Evolutionary conservation across 2,329 filamentous ascomycete species (phyloP), one percentile per base, ranked within the genome.

Genomic region (Botryotinia globosa): DNA sequence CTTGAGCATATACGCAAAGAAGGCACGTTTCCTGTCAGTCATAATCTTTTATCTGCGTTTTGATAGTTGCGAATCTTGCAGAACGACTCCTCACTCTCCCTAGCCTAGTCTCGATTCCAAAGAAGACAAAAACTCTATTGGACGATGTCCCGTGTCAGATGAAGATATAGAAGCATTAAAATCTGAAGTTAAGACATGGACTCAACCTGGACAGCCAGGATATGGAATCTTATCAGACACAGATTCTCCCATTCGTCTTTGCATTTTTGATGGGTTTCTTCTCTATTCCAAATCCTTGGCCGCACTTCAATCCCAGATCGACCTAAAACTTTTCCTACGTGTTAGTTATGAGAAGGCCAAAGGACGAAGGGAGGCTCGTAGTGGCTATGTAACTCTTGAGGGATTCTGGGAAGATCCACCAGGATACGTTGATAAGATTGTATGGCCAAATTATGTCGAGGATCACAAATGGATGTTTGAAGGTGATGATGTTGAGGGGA

Each of bases 391-490:
- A 44, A 95, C 93, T 4, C 82, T 92, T 8, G 90, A 98, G 79
- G 95, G 94, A 42, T 99, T 98, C 83, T 99, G 96, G 96, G 87
- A 90, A 72, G 96, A 99, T 81, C 96, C 96, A 0, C 94, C 94
- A 0, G 94, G 93, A 0, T 99, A 98, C 81, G 94, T 98, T 54
- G 94, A 98, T 81, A 88, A 92, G 80, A 88, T 99, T 71, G 96
- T 99, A 7, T 99, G 96, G 96, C 95, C 95, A 5, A 95, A 97
- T 78, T 98, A 98, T 82, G 92, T 92, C 5, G 85, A 87, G 70
- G 89, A 94, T 78, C 94, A 98, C 83, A 84, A 85, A 34, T 97
- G 93, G 86, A 84, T 99, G 81, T 96, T 98, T 80, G 82, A 90
- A 75, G 83, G 84, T 12, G 91, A 88, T 0, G 84, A 94, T 79